Conservation (phyloP, 2,329 filamentous ascomycete genomes). For the Beauveria australis region DNA sequence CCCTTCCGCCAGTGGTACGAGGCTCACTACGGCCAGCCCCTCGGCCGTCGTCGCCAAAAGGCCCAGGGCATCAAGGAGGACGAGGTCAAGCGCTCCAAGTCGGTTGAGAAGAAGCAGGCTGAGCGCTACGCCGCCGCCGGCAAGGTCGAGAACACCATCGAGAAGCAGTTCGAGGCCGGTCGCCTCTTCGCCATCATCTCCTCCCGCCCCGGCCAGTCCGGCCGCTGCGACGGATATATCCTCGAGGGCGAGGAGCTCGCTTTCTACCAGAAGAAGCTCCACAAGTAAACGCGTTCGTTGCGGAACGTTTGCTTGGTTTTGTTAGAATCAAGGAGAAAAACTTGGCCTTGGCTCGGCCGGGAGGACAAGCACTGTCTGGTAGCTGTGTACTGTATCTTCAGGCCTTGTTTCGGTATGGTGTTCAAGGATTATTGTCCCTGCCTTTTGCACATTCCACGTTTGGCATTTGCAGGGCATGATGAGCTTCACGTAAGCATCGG, state of each 20-base stretch:
- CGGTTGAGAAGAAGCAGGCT: slow-evolving; percentile 93
- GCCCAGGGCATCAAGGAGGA: slow-evolving; percentile 57
- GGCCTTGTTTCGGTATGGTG: slow-evolving; percentile 25
- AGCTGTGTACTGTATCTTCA: slow-evolving; percentile 5
- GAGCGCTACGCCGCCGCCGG: slow-evolving; percentile 71
- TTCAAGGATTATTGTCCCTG: slow-evolving; percentile 27
- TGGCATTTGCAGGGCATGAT: slow-evolving; percentile 27
- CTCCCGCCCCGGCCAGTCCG: slow-evolving; percentile 92
- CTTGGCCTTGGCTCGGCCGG: slow-evolving; percentile 3
- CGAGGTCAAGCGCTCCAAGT: slow-evolving; percentile 87
- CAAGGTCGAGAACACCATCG: slow-evolving; percentile 87
- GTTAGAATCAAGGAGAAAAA: not conserved
- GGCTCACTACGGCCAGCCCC: slow-evolving; percentile 89
- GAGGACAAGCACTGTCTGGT: not conserved
- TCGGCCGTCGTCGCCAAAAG: slow-evolving; percentile 88
- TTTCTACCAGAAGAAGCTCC: slow-evolving; percentile 99
- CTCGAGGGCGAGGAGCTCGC: slow-evolving; percentile 98
- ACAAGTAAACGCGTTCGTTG: slow-evolving; percentile 63
- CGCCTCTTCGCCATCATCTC: slow-evolving; percentile 91
- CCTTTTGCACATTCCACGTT: slow-evolving; percentile 18
- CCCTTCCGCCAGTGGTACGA: slow-evolving; percentile 99
- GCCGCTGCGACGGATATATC: slow-evolving; percentile 94
- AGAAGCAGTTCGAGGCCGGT: slow-evolving; percentile 99
- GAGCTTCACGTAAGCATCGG: slow-evolving; percentile 30
- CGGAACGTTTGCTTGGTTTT: slow-evolving; percentile 9